A percentile compares a stretch with the other conserved stretches of the same genome.
Evolutionary conservation across 345 rosid genomes (phyloP).

Genomic region (Eucalyptus regnans): DNA sequence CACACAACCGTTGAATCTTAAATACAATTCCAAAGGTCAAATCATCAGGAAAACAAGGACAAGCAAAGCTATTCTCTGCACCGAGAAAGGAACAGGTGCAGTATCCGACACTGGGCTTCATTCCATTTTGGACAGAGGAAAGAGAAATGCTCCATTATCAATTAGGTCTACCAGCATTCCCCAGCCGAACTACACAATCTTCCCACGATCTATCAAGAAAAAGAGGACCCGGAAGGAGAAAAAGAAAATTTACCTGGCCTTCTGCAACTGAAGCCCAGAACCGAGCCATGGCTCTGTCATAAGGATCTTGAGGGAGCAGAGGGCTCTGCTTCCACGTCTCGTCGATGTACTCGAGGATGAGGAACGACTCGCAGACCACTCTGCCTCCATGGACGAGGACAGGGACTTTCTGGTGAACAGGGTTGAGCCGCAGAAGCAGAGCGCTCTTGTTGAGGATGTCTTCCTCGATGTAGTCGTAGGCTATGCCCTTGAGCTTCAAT

Average conservation of each 20-base stretch:
- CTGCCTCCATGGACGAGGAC: constrained; percentile 4
- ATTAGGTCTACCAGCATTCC: neutral
- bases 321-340: constrained; percentile 22
- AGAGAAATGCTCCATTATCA: neutral
- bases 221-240: neutral
- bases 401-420: constrained; percentile 2
- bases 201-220: neutral
- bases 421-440: constrained; percentile 1
- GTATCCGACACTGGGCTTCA: neutral
- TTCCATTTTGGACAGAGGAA: neutral
- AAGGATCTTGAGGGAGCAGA: constrained; percentile 23
- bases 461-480: neutral
- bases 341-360: constrained; percentile 19
- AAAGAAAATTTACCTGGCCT: constrained; percentile 2
- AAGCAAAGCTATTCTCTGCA: neutral
- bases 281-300: constrained; percentile 14
- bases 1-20: neutral
- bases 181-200: neutral
- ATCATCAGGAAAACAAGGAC: neutral
- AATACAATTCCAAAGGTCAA: neutral
- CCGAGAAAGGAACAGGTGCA: neutral
- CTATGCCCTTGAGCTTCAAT: constrained; percentile 4
- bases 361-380: constrained; percentile 3
- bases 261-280: constrained; percentile 25
- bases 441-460: constrained; percentile 10